These are phyloP conservation scores for Malassezia arunalokei DNA, from an alignment of 1,284 basidiomycete genomes.

Conservation along the genomic window DNA sequence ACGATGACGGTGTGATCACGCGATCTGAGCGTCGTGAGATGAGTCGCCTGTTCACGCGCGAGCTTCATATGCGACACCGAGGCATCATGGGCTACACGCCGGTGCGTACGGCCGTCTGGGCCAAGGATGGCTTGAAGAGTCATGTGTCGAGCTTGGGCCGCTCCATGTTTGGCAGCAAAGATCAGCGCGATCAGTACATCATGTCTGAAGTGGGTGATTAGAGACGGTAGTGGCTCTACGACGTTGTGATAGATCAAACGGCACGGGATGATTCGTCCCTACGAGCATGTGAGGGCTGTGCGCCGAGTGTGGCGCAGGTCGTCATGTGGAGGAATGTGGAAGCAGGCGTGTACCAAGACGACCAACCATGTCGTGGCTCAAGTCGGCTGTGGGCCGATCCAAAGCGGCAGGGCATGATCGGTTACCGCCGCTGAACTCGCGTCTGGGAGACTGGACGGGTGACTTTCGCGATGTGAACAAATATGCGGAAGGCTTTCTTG, in stretches of 20 bases:
- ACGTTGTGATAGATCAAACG: not conserved
- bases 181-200: slow-evolving; percentile 10
- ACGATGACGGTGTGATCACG: slow-evolving; percentile 52
- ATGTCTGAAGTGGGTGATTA: not conserved
- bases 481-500: slow-evolving; percentile 37
- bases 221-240: too few species aligned
- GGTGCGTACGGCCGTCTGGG: slow-evolving; percentile 34
- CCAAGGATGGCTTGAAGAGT: slow-evolving; percentile 31
- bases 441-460: slow-evolving; percentile 13
- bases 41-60: slow-evolving; percentile 47
- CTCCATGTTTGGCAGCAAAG: slow-evolving; percentile 20
- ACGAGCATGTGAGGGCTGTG: too few species aligned
- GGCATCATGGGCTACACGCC: slow-evolving; percentile 37
- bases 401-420: not conserved
- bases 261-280: too few species aligned
- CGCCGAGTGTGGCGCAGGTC: too few species aligned
- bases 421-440: slow-evolving; percentile 2
- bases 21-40: slow-evolving; percentile 48
- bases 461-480: slow-evolving; percentile 8
- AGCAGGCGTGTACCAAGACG: not conserved
- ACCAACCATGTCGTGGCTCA: slow-evolving; percentile 13
- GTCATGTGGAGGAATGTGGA: not conserved
- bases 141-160: slow-evolving; percentile 18
- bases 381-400: slow-evolving; percentile 3
- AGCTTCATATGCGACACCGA: slow-evolving; percentile 46